Evolutionary conservation across 176 grass and related monocot species (phyloP).

Genomic region (Avena insularis): DNA sequence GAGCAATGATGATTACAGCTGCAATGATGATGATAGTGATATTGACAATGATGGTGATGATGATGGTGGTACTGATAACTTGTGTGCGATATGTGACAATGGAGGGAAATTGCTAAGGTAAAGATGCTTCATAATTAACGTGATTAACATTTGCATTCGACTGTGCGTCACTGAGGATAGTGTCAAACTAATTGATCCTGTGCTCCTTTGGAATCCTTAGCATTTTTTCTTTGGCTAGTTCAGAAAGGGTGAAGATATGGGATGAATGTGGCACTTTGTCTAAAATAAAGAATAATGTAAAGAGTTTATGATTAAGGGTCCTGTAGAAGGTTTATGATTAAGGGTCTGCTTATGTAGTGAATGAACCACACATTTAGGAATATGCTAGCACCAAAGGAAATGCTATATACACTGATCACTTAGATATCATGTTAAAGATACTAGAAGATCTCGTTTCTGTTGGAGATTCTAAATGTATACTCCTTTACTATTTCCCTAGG

Average conservation of each 20-base stretch:
- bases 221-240: neutral
- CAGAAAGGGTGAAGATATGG: conserved; percentile 14
- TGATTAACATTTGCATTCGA: neutral
- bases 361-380: conserved; percentile 11
- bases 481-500: neutral
- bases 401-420: neutral
- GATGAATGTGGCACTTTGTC: neutral
- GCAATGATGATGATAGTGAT: conserved; percentile 3
- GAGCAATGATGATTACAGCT: conserved; percentile 30
- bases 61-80: conserved; percentile 42
- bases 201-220: neutral
- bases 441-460: conserved; percentile 8
- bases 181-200: neutral
- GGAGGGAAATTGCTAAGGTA: conserved; percentile 70
- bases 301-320: neutral
- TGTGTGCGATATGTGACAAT: conserved; percentile 76
- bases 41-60: neutral
- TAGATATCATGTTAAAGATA: conserved; percentile 6
- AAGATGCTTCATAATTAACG: neutral
- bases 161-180: neutral
- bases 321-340: neutral
- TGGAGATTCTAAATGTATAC: neutral
- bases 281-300: neutral
- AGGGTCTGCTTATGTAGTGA: neutral
- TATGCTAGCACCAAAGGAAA: neutral